Conservation (phyloP, 441 rosid species). For the Geranium incanum region DNA sequence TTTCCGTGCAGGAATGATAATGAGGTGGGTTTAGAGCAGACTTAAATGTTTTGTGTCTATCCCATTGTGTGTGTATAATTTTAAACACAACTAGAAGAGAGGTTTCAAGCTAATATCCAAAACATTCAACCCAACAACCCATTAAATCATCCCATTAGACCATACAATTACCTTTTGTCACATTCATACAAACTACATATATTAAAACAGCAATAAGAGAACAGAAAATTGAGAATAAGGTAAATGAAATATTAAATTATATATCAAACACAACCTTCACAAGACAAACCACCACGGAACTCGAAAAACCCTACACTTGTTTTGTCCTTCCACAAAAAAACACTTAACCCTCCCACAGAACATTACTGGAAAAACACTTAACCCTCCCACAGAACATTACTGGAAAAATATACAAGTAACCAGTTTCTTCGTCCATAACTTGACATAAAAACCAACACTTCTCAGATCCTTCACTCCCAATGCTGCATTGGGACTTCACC, state of each 20-base stretch:
- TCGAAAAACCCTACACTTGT: not conserved
- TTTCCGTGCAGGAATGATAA: too few species aligned
- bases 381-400: constrained; percentile 27
- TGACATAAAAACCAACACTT: constrained; percentile 21
- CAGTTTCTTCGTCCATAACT: constrained; percentile 27
- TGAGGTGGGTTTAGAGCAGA: too few species aligned
- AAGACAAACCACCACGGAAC: not conserved
- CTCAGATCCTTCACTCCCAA: constrained; percentile 24
- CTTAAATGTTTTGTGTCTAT: too few species aligned
- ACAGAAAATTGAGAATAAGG: too few species aligned
- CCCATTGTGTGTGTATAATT: too few species aligned
- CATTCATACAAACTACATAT: too few species aligned
- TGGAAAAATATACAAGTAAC: constrained; percentile 41
- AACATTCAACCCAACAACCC: too few species aligned
- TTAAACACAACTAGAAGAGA: too few species aligned
- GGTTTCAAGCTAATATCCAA: too few species aligned
- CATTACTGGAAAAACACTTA: constrained; percentile 23
- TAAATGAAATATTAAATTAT: not conserved
- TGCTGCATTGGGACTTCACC: constrained; percentile 34
- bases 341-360: constrained; percentile 23
- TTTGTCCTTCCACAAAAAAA: constrained; percentile 10
- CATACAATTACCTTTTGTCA: too few species aligned
- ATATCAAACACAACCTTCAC: not conserved
- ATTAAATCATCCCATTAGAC: too few species aligned
- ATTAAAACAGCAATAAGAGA: too few species aligned